Base-by-base conservation (phyloP, 2,329 filamentous ascomycete genomes). In the Penicillium decumbens region DNA sequence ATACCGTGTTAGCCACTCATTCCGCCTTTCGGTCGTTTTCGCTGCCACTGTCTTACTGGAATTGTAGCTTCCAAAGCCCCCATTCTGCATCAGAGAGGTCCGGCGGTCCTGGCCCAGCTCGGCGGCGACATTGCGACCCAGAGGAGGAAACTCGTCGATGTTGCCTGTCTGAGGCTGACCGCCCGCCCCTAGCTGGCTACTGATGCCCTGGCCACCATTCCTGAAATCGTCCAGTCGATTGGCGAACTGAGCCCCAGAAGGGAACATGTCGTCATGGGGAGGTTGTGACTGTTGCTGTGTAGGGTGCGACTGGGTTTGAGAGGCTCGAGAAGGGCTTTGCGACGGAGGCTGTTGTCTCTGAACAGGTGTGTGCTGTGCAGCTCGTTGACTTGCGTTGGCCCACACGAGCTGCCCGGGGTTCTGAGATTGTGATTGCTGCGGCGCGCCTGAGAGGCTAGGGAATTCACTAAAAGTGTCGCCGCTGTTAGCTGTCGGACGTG, bases 61-160 rank as follows among this genome's bases (percentile, higher is more conserved):
- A 13, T 61, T 64, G 57, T 71, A 74, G 45, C 59, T 68, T 37
- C 70, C 73, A 55, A 73, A 71, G 6, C 72, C 75, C 24, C 75
- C 71, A 54, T 68, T 74, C 57, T 79, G 77, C 62, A 79, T 75
- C 64, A 80, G 60, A 24, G 75, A 76, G 27, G 70, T 73, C 58
- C 76, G 69, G 50, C 76, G 68, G 57, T 79, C 76, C 48, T 76
- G 75, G 20, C 70, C 73, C 48, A 76, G 66, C n/a, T 81, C 79
- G 41, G 72, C 71, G 41, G 75, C 71, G 18, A 71, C 66, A 47
- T 76, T 77, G 41, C 78, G 76, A 45, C 79, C 77, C 42, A 83
- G 66, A n/a, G 81, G 79, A 50, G 80, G 80, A 50, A 83, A 83
- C 46, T 83, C 80, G 13, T 83, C 80, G 41, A 80, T 79, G 57